A percentile compares a stretch with the other conserved stretches of the same genome.
Conservation (phyloP, 2,329 filamentous ascomycete genomes). For the Diaporthe citrichinensis region DNA sequence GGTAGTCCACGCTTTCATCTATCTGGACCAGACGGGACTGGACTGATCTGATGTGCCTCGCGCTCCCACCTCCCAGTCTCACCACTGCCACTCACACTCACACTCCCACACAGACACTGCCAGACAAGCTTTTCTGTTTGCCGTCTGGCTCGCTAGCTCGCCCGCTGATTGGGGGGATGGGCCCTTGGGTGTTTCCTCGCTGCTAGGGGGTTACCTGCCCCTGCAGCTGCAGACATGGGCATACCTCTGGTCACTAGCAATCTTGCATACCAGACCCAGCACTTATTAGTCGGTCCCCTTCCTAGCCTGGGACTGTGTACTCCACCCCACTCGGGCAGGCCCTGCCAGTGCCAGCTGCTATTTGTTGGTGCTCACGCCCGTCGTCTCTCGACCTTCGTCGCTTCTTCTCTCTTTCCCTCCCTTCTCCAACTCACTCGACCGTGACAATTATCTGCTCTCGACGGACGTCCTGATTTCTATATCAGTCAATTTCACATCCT, state of each 20-base stretch:
- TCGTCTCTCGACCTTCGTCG: constrained; percentile 14
- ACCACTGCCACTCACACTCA: background rate
- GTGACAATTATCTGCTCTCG: constrained; percentile 33
- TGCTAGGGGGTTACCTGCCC: constrained; percentile 10
- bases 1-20: background rate
- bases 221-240: background rate
- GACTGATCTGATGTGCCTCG: constrained; percentile 20
- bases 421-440: constrained; percentile 41
- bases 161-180: constrained; percentile 14
- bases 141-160: constrained; percentile 32
- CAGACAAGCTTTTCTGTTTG: constrained; percentile 39
- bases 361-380: constrained; percentile 41
- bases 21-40: background rate
- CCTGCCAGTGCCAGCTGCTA: constrained; percentile 34
- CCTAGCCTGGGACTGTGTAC: background rate
- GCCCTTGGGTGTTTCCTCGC: background rate
- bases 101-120: constrained; percentile 10
- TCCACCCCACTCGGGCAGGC: constrained; percentile 16
- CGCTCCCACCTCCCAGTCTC: background rate
- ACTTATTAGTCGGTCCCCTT: constrained; percentile 26
- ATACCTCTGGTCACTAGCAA: constrained; percentile 31
- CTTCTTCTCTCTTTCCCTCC: constrained; percentile 19
- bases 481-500: constrained; percentile 36
- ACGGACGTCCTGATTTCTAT: constrained; percentile 33
- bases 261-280: constrained; percentile 31